Evolutionary conservation across 495 filamentous ascomycete genomes (phyloP), one percentile per base, ranked within the genome.

Genomic region (Neurospora tetrasperma): DNA sequence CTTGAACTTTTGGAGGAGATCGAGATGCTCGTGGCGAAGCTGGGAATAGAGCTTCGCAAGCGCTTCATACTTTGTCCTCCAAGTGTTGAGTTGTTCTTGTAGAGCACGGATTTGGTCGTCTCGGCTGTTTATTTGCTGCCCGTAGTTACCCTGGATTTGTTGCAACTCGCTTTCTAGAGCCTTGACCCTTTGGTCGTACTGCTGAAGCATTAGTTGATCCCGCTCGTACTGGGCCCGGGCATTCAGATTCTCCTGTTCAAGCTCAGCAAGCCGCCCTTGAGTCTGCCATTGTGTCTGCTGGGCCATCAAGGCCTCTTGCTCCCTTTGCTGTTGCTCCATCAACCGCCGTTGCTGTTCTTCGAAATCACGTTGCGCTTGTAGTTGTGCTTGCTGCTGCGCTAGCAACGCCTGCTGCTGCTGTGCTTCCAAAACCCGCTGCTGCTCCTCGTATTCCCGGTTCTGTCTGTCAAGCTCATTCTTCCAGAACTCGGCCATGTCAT

Each of bases 401-500:
- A 81, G 80, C 59, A 88, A 80, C 70, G 84, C 79, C 74, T 92
- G 89, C 42, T 89, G 89, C 77, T 96, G 93, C 71, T 95, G 93
- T 71, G 93, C 89, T 78, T 96, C 91, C 40, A 99, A 84, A 18
- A 94, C 89, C 38, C 90, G 88, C 81, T 99, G 96, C 80, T 99
- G 94, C 38, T 94, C 93, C 76, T 94, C 96, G 77, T 94, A 98
- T 78, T 97, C 94, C 71, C 93, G 90, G 78, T 99, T 95, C 78
- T 98, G 93, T 62, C 93, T 86, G 74, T 89, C 87, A 73, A 97
- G 91, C 79, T 97, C 94, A 76, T 90, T 94, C 80, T 94, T 94
- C 96, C 96, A 99, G 81, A 99, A 99, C 78, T 98, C 96, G 72
- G 91, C 92, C 78, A 99, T 98, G 20, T 96, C 93, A 77, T 97